Evolutionary conservation across 495 filamentous ascomycete species (phyloP), one percentile per base, ranked within the genome.

Genomic region (Hyaloscypha finlandica): DNA sequence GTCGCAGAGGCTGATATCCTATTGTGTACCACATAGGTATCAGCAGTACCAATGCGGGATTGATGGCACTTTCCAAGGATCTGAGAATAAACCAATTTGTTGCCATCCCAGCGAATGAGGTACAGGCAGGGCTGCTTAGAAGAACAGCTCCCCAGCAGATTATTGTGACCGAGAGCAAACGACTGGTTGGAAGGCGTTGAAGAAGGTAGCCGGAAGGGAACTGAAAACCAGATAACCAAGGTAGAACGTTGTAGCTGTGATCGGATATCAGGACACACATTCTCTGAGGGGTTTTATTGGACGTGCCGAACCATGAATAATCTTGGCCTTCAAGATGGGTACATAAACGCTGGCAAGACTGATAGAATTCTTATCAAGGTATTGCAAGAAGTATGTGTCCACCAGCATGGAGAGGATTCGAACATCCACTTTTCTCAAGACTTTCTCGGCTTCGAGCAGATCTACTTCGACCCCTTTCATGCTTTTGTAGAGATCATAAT

Each of bases 11-110:
- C 69, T 89, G 86, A 73, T 89, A 86, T 65, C 71, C 63, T 64
- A 83, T 83, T 8, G 84, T 88, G 64, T 88, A 89, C 86, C 86
- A 89, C 57, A 70, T 70, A 8, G 80, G 77, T 72, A 84, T 83
- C 61, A 89, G 74, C 6, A 88, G 76, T 1, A 85, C 86, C 69
- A 90, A 89, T 3, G 84, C 86, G 0, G 87, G 87, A 58, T 85
- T 85, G 4, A 85, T 77, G 6, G 78, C 77, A 0, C 83, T 83
- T 74, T 89, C 86, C 53, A 83, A 77, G 2, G 73, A 70, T 20
- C 74, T 70, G 20, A 75, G 58, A 20, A 73, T 53, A 51, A 81
- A 81, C 5, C 81, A 75, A 30, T 74, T 76, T 20, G 77, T 68
- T 0, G 75, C 77, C 53, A 81, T 74, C 0, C 80, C 78, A 0